phyloP scores from a whole-genome alignment of 1,139 yeast species.

The Yamadazyma trypodendri region DNA sequence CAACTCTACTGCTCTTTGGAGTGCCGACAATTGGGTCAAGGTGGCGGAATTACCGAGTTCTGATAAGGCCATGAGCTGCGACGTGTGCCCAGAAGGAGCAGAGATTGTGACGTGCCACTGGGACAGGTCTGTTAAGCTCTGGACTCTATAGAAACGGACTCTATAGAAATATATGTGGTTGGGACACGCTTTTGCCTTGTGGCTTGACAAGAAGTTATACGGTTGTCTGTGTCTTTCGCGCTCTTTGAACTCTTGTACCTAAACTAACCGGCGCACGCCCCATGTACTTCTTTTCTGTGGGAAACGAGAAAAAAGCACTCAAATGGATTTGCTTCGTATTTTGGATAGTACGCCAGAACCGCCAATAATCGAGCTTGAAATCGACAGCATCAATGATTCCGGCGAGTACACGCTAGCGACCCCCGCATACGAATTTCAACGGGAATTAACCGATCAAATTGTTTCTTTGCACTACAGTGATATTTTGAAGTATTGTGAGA shows the following conservation, averaged over 20 bases:
- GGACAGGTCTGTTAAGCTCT: constrained; percentile 75
- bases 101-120: constrained; percentile 69
- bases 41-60: constrained; percentile 53
- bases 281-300: neutral
- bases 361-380: constrained; percentile 57
- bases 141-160: constrained; percentile 26
- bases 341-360: constrained; percentile 87
- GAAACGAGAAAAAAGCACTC: neutral
- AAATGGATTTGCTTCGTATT: constrained; percentile 74
- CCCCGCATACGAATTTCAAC: constrained; percentile 86
- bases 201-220: too few species aligned
- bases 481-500: constrained; percentile 81
- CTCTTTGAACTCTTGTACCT: too few species aligned
- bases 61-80: constrained; percentile 76
- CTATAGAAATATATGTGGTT: too few species aligned
- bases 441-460: constrained; percentile 89
- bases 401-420: constrained; percentile 83
- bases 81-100: constrained; percentile 43
- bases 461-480: constrained; percentile 90
- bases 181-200: too few species aligned
- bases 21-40: constrained; percentile 71
- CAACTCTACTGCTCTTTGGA: constrained; percentile 60
- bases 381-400: constrained; percentile 37
- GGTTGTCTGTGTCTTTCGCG: too few species aligned
- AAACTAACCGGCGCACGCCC: too few species aligned